phyloP scores from a whole-genome alignment of 2,329 filamentous ascomycete genomes.

The Trichophyton rubrum region DNA sequence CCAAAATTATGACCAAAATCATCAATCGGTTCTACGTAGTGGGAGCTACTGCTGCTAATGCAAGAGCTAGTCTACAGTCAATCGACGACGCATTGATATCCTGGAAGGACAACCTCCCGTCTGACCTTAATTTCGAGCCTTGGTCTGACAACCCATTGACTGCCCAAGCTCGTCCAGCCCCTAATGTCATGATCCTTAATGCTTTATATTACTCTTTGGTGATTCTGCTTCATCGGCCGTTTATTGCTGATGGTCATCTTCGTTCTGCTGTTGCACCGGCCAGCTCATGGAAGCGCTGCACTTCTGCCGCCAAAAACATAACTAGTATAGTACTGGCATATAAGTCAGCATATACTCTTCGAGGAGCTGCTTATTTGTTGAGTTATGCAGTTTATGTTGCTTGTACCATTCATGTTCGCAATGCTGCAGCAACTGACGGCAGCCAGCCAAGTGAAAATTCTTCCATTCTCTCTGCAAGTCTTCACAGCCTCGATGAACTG shows the following conservation, averaged over 20 bases:
- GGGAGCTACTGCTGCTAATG: constrained; percentile 18
- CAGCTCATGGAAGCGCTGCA: constrained; percentile 24
- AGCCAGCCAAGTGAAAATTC: constrained; percentile 17
- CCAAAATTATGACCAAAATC: constrained; percentile 28
- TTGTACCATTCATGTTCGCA: constrained; percentile 32
- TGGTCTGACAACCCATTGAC: constrained; percentile 15
- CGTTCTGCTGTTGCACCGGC: constrained; percentile 17
- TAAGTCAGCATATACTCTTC: constrained; percentile 29
- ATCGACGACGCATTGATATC: constrained; percentile 18
- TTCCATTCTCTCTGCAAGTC: constrained; percentile 18
- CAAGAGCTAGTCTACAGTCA: constrained; percentile 18
- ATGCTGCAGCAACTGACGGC: constrained; percentile 20
- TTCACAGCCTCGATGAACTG: constrained; percentile 25
- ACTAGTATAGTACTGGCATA: constrained; percentile 27
- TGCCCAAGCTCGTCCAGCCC: constrained; percentile 12
- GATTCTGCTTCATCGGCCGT: constrained; percentile 37
- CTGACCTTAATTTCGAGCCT: constrained; percentile 19
- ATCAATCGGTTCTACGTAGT: constrained; percentile 26
- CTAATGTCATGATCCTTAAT: constrained; percentile 24
- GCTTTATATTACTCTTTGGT: constrained; percentile 32
- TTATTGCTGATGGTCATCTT: constrained; percentile 26
- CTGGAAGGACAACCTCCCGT: constrained; percentile 22
- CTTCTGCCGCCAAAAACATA: constrained; percentile 26
- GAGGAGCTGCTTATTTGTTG: constrained; percentile 31
- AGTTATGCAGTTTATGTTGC: constrained; percentile 34